Base-by-base conservation (phyloP, 108 stramenopile genomes). In the Aurantiochytrium sp. region DNA sequence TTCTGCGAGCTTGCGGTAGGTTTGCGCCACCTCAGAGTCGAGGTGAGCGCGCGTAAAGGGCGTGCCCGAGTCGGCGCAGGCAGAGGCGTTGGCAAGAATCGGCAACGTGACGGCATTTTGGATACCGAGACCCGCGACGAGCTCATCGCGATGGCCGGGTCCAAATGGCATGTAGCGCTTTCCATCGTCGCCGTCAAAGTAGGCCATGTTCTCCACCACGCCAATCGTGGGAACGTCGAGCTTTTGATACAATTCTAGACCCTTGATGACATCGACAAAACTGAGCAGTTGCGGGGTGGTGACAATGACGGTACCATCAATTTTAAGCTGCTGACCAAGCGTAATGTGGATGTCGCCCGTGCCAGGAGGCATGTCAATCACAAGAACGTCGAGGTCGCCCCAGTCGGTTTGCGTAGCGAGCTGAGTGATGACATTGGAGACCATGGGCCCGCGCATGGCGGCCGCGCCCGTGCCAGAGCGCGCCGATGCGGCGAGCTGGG, bases 271-370 rank as follows among this genome's bases (percentile, higher is more conserved):
- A 92, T 99, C 99, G 5, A 95, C 95, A 88, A 95, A 94, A 19
- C 97, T 96, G 23, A 99, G 95, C 35, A 94, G 92, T 42, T 98
- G 97, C 44, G 99, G 99, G 5, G 99, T 99, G 12, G 99, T 99
- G 21, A 99, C 98, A 5, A 98, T 95, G 49, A 99, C 98, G n/a
- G 98, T 98, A 35, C 97, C 98, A 44, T 95, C 96, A 29, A 99
- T 87, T 64, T 95, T 89, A n/a, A 98, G 72, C 18, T 97, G 95
- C 94, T 99, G 98, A 44, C 97, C 97, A 18, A 99, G 94, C 60
- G 97, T 97, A 59, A 99, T 92, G 90, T 98, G 97, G 2, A 99
- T 97, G 92, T 99, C 99, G 2, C 99, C 99, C 5, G 98, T 99
- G 5, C 99, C 99, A 5, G 97, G 99, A 6, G 99, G 99, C 92